Base-by-base conservation (phyloP, 2,329 filamentous ascomycete genomes). In the Fusarium torreyae region DNA sequence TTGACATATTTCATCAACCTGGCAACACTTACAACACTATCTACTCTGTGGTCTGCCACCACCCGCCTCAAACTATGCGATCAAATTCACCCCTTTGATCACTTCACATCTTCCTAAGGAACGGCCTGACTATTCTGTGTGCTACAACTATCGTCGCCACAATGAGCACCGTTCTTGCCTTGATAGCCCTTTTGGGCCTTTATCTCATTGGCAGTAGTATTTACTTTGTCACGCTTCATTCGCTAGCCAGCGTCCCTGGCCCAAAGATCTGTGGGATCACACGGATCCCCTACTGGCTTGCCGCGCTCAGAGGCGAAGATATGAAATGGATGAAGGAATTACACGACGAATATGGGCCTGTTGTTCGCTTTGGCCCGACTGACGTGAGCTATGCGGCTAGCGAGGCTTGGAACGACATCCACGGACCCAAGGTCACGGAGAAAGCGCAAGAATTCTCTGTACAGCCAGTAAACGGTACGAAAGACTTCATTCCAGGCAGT, bases 401-500 rank as follows among this genome's bases (percentile, higher is more conserved):
- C 7, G 42, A 68, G 3, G 65, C 63, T 4, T 68, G 63, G 63
- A 63, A 44, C 14, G 65, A 68, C 3, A 58, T 68, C 2, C 13
- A 31, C 15, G 63, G 63, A 1, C 63, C 34, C 4, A 68, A 68
- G 3, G 39, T 60, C 0, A 50, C 61, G 1, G 63, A 66, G 7
- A 66, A 66, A 18, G 61, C 63, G 0, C 54, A 34, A 7, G 63
- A 66, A 10, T 66, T 66, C 1, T 28, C 18, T 15, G 14, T 66
- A 1, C 63, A 61, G 22, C 63, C 63, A 0, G 18, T 66, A 1
- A 66, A 66, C 1, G 63, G 63, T 65, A 5, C 31, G 33, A 15
- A 18, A 36, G n/a, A 2, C 1, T 15, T 1, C 13, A 11, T 3
- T 4, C 28, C 28, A 31, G 3, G 10, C 10, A 3, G 7, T 5